Evolutionary conservation across 352 stramenopile species (phyloP), one percentile per base, ranked within the genome.

Genomic region (Sclerospora graminicola): DNA sequence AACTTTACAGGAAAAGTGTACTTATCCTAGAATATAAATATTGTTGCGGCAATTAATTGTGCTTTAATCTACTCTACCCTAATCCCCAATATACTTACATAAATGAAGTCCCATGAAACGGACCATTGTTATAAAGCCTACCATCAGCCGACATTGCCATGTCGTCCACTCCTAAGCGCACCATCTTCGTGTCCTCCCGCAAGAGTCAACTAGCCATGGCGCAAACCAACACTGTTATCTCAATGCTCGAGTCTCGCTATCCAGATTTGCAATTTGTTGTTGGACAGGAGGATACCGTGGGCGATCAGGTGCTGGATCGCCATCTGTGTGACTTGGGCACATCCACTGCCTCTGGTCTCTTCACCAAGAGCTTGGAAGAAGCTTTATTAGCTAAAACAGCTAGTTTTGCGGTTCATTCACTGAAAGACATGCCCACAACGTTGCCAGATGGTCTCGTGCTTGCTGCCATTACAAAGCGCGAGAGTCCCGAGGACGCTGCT

Each of bases 331-430:
- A 87, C 9, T 47, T 95, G 14, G 81, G 78, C 44, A 78, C 69
- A 15, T 51, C 60, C 43, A 89, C 74, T 13, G 58, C 65, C 24
- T 77, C 77, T 8, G 82, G 84, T 4, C 39, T 95, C 5, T 95
- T 95, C 55, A 95, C 84, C 50, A 95, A 95, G 64, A 90, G 82
- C 55, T 58, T 95, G 16, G 84, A 95, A 63, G 70, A 86, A 28
- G 70, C 76, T 8, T 54, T 95, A 41, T 45, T 92, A 9, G 48
- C 60, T 10, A 70, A 77, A 15, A 66, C 63, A 1, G 76, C 63
- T 34, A 76, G 80, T 46, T 87, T 91, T n/a, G 83, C 81, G 1
- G 83, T 95, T 13, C 83, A 95, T 57, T 95, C 77, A 24, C 63
- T 95, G 10, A 95, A 95, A 50, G 83, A 95, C 43, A 92, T 95